Evolutionary conservation across 2,329 filamentous ascomycete species (phyloP).

Genomic region (Diaporthe capsici): DNA sequence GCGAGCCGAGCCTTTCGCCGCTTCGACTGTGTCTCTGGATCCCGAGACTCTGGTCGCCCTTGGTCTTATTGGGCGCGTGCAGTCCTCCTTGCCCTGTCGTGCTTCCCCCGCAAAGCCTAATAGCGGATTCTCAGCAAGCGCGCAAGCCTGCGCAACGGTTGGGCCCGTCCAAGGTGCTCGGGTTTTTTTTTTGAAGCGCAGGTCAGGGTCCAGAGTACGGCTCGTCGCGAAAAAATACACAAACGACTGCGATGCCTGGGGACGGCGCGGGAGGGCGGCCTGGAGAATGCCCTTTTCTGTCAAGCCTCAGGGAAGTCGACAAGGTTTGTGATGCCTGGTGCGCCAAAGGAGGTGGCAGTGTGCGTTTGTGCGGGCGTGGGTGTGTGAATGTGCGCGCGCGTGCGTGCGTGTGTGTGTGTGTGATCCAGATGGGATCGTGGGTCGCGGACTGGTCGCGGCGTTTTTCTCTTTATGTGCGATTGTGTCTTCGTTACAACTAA

Average conservation of each 20-base stretch:
- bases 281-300: neutral
- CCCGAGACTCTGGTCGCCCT: slow-evolving; percentile 28
- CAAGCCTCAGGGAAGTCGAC: neutral
- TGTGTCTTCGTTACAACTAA: slow-evolving; percentile 32
- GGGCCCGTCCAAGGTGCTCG: neutral
- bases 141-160: slow-evolving; percentile 17
- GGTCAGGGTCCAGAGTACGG: slow-evolving; percentile 2
- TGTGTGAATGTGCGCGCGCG: neutral
- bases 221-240: slow-evolving; percentile 18
- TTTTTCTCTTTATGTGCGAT: slow-evolving; percentile 1
- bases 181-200: neutral
- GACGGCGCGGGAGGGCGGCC: neutral
- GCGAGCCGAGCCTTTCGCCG: slow-evolving; percentile 36
- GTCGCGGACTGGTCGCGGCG: slow-evolving; percentile 22
- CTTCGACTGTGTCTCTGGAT: slow-evolving; percentile 4
- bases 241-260: neutral
- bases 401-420: neutral
- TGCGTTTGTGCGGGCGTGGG: neutral
- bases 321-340: slow-evolving; percentile 2
- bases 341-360: neutral
- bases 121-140: slow-evolving; percentile 34
- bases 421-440: slow-evolving; percentile 27
- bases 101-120: slow-evolving; percentile 37
- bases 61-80: slow-evolving; percentile 33
- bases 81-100: slow-evolving; percentile 35